These are phyloP conservation scores for Fusarium sp. DNA, from an alignment of 2,329 filamentous ascomycete genomes.

Conservation along the genomic window DNA sequence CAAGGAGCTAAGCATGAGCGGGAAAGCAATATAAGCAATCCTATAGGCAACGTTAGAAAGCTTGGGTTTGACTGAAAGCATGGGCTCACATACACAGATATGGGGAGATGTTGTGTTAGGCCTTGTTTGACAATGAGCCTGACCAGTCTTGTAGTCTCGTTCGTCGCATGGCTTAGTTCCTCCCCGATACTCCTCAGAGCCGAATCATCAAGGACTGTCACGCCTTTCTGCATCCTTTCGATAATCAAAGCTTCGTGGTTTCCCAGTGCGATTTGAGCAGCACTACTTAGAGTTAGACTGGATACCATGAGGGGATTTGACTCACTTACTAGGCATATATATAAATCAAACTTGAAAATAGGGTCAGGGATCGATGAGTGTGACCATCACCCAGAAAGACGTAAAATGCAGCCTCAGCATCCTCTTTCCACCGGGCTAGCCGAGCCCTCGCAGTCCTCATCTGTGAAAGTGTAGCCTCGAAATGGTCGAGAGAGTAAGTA, in stretches of 20 bases:
- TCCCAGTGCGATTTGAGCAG: slow-evolving; percentile 29
- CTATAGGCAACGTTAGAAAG: background rate
- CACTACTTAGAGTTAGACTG: background rate
- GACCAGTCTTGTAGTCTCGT: slow-evolving; percentile 3
- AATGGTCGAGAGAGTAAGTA: slow-evolving; percentile 12
- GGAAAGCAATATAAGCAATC: slow-evolving; percentile 13
- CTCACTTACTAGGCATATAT: slow-evolving; percentile 30
- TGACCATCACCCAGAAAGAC: background rate
- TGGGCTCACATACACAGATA: slow-evolving; percentile 4
- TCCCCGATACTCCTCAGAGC: slow-evolving; percentile 19
- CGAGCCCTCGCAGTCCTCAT: slow-evolving; percentile 2
- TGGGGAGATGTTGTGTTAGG: slow-evolving; percentile 14
- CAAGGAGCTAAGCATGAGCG: slow-evolving; percentile 11
- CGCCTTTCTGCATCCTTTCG: slow-evolving; percentile 28
- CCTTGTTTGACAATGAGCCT: slow-evolving; percentile 12
- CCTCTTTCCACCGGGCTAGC: slow-evolving; percentile 2
- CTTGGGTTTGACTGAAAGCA: background rate
- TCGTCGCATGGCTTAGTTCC: slow-evolving; percentile 7
- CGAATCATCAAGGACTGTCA: slow-evolving; percentile 16
- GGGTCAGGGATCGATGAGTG: slow-evolving; percentile 8
- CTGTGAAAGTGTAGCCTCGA: background rate
- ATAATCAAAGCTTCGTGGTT: slow-evolving; percentile 26
- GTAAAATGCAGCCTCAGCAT: slow-evolving; percentile 1
- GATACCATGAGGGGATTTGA: rapidly evolving
- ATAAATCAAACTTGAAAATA: slow-evolving; percentile 27